Percentiles rank a stretch among this genome's conserved stretches.
Conservation (phyloP, 2,329 filamentous ascomycete species). For the Ophiostoma pallidulum region DNA sequence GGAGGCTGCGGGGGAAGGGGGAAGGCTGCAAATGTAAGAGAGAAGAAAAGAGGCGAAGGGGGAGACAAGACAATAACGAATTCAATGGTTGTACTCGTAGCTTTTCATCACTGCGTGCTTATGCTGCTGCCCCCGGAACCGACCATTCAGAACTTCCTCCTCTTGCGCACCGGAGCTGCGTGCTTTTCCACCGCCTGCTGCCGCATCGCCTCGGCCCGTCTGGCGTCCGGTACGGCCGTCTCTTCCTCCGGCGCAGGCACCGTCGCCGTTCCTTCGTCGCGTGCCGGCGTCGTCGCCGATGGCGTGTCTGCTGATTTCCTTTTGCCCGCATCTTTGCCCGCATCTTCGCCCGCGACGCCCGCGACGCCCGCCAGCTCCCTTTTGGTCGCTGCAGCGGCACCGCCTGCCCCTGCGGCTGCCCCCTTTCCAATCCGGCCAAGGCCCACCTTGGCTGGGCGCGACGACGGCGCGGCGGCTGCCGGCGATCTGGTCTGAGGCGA, state of each 20-base stretch:
- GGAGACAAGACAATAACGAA: no score
- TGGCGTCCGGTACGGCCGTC: conserved; percentile 40
- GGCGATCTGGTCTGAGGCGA: not conserved
- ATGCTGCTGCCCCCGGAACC: not conserved
- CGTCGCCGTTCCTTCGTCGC: not conserved
- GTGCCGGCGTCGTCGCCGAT: conserved; percentile 2
- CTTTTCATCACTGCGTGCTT: not conserved
- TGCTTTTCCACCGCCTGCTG: conserved; percentile 41
- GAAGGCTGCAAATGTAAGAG: no score
- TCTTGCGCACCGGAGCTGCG: conserved; percentile 44
- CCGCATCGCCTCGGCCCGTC: conserved; percentile 42
- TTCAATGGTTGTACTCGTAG: not conserved
- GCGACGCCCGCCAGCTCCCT: no score
- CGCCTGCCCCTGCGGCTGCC: no score
- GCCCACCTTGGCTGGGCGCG: conserved; percentile 18
- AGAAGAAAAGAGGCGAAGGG: no score
- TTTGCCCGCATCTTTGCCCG: not conserved
- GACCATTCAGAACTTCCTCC: conserved; percentile 39
- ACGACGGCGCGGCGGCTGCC: not conserved
- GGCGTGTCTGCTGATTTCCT: not conserved
- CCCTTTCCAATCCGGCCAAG: conserved; percentile 29
- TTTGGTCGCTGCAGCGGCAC: no score
- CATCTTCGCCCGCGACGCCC: conserved; percentile 12
- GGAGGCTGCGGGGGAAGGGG: not conserved
- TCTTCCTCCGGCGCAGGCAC: conserved; percentile 30